Percentiles rank a stretch among this genome's conserved stretches.
Conservation (phyloP, 176 grass and related monocot species). For the Ampelocalamus luodianensis region DNA sequence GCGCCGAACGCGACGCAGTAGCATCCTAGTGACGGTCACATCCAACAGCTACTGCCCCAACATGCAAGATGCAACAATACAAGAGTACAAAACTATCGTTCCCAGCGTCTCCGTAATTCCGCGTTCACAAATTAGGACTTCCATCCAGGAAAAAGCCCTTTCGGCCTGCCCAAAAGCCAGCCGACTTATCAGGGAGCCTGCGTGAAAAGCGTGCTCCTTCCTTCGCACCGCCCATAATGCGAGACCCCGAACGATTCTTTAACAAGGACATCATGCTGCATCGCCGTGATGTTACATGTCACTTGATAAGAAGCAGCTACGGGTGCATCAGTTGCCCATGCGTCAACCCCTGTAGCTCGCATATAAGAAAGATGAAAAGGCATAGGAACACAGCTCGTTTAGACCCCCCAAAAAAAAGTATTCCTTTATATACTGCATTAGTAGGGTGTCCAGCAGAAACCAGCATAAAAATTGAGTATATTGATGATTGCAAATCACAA, state of each 20-base stretch:
- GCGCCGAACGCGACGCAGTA: background rate
- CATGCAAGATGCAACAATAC: background rate
- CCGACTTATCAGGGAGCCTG: background rate
- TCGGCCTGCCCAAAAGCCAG: constrained; percentile 14
- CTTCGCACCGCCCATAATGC: constrained; percentile 18
- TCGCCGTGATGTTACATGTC: constrained; percentile 17
- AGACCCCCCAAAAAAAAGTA: too few species aligned
- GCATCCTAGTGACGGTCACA: constrained; percentile 12
- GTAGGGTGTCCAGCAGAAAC: background rate
- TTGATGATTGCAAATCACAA: constrained; percentile 21
- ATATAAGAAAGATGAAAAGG: background rate
- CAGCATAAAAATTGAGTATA: background rate
- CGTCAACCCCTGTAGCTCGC: background rate
- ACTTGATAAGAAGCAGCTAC: constrained; percentile 10
- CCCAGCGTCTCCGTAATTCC: background rate
- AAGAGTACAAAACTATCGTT: background rate
- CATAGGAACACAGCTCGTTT: background rate
- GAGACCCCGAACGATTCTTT: background rate
- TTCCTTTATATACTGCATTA: background rate
- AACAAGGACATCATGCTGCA: constrained; percentile 12
- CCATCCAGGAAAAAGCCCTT: background rate
- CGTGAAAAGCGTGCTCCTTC: constrained; percentile 7
- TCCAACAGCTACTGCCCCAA: constrained; percentile 17
- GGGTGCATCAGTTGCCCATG: background rate
- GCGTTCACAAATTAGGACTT: background rate